Evolutionary conservation across 768 basidiomycete genomes (phyloP).

Genomic region (Cystofilobasidium capitatum): DNA sequence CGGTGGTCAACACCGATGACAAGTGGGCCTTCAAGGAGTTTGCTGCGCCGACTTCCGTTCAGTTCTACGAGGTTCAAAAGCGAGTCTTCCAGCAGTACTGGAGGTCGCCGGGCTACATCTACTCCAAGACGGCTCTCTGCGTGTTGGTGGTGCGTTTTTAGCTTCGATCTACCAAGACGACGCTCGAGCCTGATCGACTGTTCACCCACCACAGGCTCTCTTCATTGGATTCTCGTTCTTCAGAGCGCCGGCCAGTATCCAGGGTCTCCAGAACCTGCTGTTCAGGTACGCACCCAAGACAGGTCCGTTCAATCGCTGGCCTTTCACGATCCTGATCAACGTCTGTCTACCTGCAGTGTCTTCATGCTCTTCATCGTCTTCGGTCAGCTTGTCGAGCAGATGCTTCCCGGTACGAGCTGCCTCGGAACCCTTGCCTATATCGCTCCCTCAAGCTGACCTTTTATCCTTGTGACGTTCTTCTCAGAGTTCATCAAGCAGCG

Average conservation of each 20-base stretch:
- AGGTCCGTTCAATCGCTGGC: no score
- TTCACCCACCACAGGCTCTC: no score
- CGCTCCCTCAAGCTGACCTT: no score
- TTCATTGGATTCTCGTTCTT: constrained; percentile 18
- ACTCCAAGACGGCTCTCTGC: neutral
- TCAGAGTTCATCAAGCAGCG: constrained; percentile 15
- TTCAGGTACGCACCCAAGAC: no score
- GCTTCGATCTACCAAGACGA: no score
- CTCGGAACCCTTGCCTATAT: no score
- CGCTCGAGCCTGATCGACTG: no score
- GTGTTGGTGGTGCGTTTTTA: no score
- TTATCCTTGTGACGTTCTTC: neutral
- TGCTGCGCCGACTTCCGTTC: neutral
- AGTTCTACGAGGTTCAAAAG: neutral
- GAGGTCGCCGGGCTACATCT: constrained; percentile 6
- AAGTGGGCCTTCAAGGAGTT: constrained; percentile 1
- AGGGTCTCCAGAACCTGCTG: constrained; percentile 16
- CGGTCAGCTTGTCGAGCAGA: no score
- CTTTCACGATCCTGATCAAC: no score
- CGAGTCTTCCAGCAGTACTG: constrained; percentile 4
- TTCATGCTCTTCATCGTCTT: constrained; percentile 15
- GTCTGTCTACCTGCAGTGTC: neutral
- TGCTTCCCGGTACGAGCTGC: no score
- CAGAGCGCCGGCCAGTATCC: neutral
- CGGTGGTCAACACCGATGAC: neutral